Conservation (phyloP, 345 rosid species). For the Populus euphratica region DNA sequence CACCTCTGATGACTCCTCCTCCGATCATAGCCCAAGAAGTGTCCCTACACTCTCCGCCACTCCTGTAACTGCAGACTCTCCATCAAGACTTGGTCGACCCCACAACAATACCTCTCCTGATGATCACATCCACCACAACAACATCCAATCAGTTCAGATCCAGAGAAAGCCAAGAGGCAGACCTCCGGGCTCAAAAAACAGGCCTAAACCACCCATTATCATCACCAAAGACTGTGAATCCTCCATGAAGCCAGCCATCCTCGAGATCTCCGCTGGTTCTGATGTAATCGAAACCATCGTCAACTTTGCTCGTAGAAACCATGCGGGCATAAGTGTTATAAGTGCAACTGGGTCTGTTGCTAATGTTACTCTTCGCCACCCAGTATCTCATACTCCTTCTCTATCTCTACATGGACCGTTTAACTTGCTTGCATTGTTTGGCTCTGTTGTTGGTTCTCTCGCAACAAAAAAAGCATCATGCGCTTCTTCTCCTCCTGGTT, state of each 20-base stretch:
- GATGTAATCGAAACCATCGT: constrained; percentile 39
- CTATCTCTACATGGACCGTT: constrained; percentile 43
- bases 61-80: not conserved
- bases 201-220: constrained; percentile 47
- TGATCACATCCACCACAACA: not conserved
- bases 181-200: constrained; percentile 60
- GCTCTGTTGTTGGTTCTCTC: constrained; percentile 31
- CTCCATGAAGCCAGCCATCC: constrained; percentile 40
- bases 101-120: constrained; percentile 8
- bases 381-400: constrained; percentile 30
- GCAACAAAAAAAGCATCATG: not conserved
- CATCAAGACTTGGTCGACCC: not conserved
- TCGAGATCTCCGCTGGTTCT: constrained; percentile 52
- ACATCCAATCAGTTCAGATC: not conserved
- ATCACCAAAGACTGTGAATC: constrained; percentile 31
- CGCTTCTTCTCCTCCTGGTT: not conserved
- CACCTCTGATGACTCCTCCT: constrained; percentile 27
- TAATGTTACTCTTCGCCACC: constrained; percentile 44
- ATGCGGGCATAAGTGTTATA: constrained; percentile 29
- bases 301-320: constrained; percentile 31
- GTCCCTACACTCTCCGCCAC: constrained; percentile 13
- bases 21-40: constrained; percentile 31
- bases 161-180: constrained; percentile 45
- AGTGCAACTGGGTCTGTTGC: constrained; percentile 48
- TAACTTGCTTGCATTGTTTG: constrained; percentile 38